Percentiles rank a stretch among this genome's conserved stretches.
Conservation (phyloP, 257 asterid genomes). For the Capsicum rhomboideum region DNA sequence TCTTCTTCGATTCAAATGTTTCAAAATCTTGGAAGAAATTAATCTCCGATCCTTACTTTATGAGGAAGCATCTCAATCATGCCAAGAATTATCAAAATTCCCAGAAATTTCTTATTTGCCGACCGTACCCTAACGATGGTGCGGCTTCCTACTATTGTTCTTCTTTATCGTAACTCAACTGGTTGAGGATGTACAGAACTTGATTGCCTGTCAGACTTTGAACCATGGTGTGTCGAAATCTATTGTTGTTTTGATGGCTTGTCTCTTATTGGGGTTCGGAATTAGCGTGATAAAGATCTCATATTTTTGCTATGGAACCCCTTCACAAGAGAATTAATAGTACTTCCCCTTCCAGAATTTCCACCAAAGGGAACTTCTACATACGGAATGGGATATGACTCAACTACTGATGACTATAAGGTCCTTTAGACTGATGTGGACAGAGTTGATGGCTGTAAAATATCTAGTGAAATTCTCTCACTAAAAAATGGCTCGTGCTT, state of each 20-base stretch:
- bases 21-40: background rate
- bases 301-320: background rate
- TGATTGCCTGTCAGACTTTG: background rate
- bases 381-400: background rate
- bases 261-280: background rate
- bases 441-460: background rate
- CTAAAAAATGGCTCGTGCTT: background rate
- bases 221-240: background rate
- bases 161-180: background rate
- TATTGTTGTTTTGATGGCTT: background rate
- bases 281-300: background rate
- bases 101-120: background rate
- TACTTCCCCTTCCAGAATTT: background rate
- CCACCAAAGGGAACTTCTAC: background rate
- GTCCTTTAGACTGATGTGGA: background rate
- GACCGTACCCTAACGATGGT: background rate
- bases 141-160: background rate
- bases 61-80: background rate
- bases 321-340: background rate
- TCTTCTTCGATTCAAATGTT: background rate
- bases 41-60: background rate
- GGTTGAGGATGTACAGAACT: background rate
- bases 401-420: background rate
- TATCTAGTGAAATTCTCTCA: background rate
- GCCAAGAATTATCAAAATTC: background rate